Conservation (phyloP, 192 early-diverging fungal genomes). For the Backusella sp. region DNA sequence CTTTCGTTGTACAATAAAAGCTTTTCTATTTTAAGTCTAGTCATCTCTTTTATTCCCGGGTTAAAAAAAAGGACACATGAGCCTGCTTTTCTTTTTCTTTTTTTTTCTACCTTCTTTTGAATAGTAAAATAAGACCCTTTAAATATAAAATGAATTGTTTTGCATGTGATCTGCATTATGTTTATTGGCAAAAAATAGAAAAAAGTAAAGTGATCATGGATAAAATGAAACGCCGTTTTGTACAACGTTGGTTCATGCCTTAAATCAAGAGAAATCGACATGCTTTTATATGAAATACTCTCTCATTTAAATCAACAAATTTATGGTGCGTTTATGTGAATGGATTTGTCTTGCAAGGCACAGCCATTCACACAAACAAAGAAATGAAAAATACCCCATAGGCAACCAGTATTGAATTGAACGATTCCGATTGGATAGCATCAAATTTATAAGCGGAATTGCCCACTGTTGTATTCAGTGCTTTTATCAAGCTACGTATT, state of each 20-base stretch:
- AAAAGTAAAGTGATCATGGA: neutral
- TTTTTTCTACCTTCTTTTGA: neutral
- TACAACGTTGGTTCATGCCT: neutral
- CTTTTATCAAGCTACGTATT: no score
- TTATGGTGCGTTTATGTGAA: no score
- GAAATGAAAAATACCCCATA: no score
- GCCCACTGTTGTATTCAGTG: no score
- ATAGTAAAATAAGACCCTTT: neutral
- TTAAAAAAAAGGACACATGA: neutral
- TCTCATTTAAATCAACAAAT: neutral
- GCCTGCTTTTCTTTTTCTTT: neutral
- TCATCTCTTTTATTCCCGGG: neutral
- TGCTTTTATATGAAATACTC: no score
- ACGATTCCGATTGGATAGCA: no score
- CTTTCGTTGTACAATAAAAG: no score
- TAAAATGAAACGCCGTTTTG: neutral
- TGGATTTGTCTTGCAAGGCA: no score
- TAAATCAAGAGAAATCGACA: neutral
- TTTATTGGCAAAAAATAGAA: neutral
- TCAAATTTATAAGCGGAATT: no score
- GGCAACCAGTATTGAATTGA: no score
- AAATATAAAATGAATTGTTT: neutral
- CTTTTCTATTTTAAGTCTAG: no score
- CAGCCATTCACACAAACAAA: no score
- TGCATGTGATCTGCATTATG: neutral